Evolutionary conservation across 2,329 filamentous ascomycete species (phyloP).

Genomic region (Blastomyces silverae): DNA sequence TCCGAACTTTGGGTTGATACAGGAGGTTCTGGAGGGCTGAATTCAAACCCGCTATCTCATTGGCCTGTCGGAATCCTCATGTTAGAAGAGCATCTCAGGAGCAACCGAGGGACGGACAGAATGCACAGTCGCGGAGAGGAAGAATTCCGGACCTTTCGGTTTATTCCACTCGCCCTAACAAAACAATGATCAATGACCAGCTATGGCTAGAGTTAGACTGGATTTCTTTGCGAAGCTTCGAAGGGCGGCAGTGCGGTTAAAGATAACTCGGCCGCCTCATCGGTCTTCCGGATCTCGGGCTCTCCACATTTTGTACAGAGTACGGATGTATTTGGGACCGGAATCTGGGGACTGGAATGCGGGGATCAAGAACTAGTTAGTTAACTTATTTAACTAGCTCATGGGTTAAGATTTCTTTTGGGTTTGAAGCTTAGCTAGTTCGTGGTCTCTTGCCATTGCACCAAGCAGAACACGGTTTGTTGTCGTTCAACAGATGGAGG

Average conservation of each 20-base stretch:
- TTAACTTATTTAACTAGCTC: too few species aligned
- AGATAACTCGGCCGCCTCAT: neutral
- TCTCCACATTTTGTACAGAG: neutral
- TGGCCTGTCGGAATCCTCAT: too few species aligned
- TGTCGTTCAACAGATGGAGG: neutral
- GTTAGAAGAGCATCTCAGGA: neutral
- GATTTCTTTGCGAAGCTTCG: neutral
- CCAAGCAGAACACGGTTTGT: neutral
- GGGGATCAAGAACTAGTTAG: too few species aligned
- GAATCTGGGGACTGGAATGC: neutral
- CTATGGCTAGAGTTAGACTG: neutral
- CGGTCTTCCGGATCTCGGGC: neutral
- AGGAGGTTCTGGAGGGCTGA: neutral
- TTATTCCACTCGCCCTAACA: neutral
- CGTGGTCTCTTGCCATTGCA: neutral
- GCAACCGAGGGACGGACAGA: neutral
- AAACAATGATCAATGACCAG: neutral
- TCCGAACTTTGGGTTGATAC: neutral
- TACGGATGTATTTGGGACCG: too few species aligned
- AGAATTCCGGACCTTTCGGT: neutral
- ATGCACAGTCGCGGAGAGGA: neutral
- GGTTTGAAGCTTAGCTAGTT: neutral
- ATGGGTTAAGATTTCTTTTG: too few species aligned
- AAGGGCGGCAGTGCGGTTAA: neutral
- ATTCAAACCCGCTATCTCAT: neutral